phyloP scores from a whole-genome alignment of 139 green algal genomes.

The Chlorokybus atmophyticus region DNA sequence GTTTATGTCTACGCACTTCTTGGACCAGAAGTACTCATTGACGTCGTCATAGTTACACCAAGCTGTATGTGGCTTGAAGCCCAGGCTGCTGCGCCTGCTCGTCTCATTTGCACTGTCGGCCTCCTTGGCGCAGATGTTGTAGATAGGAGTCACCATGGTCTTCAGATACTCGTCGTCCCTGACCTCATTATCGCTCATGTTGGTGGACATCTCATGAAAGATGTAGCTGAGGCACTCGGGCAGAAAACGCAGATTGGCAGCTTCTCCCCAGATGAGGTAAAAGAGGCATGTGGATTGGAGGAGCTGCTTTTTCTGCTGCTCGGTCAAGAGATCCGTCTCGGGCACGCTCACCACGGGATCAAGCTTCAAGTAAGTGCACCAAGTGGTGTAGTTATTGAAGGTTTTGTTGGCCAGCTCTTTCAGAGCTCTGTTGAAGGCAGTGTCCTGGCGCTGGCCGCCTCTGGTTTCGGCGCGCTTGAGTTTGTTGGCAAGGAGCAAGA shows the following conservation, averaged over 20 bases:
- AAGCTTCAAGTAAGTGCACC: slow-evolving; percentile 6
- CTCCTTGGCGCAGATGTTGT: slow-evolving; percentile 26
- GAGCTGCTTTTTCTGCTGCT: neutral
- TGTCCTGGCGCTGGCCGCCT: neutral
- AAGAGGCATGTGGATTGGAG: slow-evolving; percentile 13
- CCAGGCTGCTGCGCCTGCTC: neutral
- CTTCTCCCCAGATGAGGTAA: slow-evolving; percentile 30
- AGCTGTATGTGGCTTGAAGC: slow-evolving; percentile 1
- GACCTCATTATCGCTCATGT: neutral
- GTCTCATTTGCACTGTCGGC: slow-evolving; percentile 3
- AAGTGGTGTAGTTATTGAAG: slow-evolving; percentile 19
- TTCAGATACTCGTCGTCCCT: slow-evolving; percentile 21
- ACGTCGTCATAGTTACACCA: slow-evolving; percentile 31
- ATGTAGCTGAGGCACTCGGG: slow-evolving; percentile 32
- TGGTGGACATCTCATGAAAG: slow-evolving; percentile 13
- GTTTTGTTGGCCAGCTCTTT: slow-evolving; percentile 7
- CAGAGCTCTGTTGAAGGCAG: neutral
- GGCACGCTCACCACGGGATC: too few relatives aligned
- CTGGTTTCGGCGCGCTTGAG: slow-evolving; percentile 3
- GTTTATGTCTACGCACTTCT: neutral
- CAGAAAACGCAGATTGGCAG: slow-evolving; percentile 25
- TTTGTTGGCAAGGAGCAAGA: slow-evolving; percentile 25
- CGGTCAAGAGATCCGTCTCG: too few relatives aligned
- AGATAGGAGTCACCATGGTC: slow-evolving; percentile 23
- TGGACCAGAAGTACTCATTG: slow-evolving; percentile 30